Evolutionary conservation across 2,329 filamentous ascomycete species (phyloP), one percentile per base, ranked within the genome.

Genomic region (Trichophyton rubrum): DNA sequence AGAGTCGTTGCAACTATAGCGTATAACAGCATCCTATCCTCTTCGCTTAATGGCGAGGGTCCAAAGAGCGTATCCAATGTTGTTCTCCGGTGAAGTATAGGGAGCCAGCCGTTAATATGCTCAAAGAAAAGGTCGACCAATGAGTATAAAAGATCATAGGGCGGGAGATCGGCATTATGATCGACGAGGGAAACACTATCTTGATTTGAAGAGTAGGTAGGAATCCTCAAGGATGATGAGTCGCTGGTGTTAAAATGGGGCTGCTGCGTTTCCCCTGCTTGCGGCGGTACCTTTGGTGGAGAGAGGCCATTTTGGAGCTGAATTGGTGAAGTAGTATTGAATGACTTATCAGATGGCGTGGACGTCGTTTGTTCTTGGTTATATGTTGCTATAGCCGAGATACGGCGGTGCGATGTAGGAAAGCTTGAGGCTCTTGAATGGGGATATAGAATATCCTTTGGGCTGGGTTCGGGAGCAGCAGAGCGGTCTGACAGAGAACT

Each of bases 1-100:
- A 96, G 77, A 0, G 90, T 91, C 0, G 90, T 93, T 1, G 90
- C 90, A 3, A 96, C 89, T 60, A 96, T 95, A 3, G 91, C 87
- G 72, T 95, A 89, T 4, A 96, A 78, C 13, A 96, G 77, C 60
- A 95, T 87, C 47, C 87, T 82, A 69, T 96, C 90, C 1, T 87
- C 85, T 72, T 95, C 89, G 41, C 91, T 87, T 1, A 93, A 76
- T 1, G 85, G 82, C 0, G 85, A 83, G 0, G 86, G 83, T 0
- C 89, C 89, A 66, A 96, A 96, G 0, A 96, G 79, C 0, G 85
- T 84, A 66, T 95, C 88, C 7, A 96, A 73, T 0, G 90, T 95
- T 3, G 87, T 85, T 68, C 88, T 85, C 22, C 89, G 84, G 72
- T 96, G 89, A n/a, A 96, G 77, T 24, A 96, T 93, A 0, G 91